Conservation (phyloP, 176 grass and related monocot species). For the Aechmea fasciata region DNA sequence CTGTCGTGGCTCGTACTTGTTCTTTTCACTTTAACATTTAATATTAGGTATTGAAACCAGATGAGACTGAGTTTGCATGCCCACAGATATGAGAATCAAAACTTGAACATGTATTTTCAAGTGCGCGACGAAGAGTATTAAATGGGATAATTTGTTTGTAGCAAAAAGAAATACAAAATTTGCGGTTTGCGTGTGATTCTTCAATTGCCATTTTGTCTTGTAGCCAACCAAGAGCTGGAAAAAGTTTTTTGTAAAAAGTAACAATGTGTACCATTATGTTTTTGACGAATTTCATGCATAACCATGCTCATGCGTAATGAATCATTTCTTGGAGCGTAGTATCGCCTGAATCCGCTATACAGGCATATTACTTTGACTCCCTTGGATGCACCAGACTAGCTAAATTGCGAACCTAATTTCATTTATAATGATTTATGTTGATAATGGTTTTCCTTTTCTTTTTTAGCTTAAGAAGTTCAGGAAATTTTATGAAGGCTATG, state of each 20-base stretch:
- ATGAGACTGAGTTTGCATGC: not conserved
- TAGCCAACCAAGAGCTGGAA: no score
- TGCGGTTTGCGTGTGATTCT: no score
- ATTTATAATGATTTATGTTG: not conserved
- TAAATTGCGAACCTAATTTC: not conserved
- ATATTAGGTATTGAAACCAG: not conserved
- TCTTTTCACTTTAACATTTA: not conserved
- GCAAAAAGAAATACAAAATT: no score
- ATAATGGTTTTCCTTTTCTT: slow-evolving; percentile 8
- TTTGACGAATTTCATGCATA: no score
- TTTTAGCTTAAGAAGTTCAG: slow-evolving; percentile 82
- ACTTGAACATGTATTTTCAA: no score
- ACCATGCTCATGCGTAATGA: not conserved
- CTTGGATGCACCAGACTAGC: not conserved
- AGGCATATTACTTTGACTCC: not conserved
- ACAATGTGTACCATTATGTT: no score
- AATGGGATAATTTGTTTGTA: no score
- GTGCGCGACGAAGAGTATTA: no score
- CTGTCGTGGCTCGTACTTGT: not conserved
- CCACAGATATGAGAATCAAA: not conserved
- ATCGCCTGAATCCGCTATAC: not conserved
- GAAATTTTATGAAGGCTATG: slow-evolving; percentile 89
- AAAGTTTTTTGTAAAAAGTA: not conserved
- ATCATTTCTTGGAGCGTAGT: not conserved
- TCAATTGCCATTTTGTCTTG: no score